Conservation (phyloP, 1,284 basidiomycete genomes). For the Somion occarium region DNA sequence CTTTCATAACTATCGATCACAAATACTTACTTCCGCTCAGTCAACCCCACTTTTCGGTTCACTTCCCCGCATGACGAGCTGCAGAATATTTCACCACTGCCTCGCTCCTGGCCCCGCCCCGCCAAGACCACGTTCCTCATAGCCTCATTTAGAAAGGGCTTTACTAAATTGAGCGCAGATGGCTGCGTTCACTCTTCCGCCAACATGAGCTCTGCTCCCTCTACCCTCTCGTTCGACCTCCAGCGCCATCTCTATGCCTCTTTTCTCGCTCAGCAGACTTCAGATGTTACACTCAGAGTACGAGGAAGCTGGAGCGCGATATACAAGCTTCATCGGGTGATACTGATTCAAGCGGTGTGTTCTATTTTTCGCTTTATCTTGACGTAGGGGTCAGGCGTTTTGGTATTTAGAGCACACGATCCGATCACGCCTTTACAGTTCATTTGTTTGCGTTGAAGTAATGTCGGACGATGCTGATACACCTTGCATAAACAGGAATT, state of each 20-base stretch:
- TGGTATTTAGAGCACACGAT: too few species aligned
- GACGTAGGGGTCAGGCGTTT: too few species aligned
- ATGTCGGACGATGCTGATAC: too few species aligned
- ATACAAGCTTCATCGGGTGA: slow-evolving; percentile 77
- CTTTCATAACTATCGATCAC: too few species aligned
- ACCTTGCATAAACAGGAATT: too few species aligned
- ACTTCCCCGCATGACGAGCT: too few species aligned
- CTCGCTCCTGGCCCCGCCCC: not conserved
- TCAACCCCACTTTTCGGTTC: too few species aligned
- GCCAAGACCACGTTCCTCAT: not conserved
- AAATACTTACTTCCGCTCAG: too few species aligned
- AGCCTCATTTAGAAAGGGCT: not conserved
- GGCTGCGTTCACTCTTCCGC: not conserved
- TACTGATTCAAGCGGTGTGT: slow-evolving; percentile 80
- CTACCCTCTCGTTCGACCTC: slow-evolving; percentile 27
- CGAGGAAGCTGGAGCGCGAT: slow-evolving; percentile 69
- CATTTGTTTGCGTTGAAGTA: too few species aligned
- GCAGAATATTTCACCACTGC: too few species aligned
- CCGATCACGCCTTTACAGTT: too few species aligned
- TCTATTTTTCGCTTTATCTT: not conserved
- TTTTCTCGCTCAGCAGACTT: slow-evolving; percentile 66
- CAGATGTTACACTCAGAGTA: slow-evolving; percentile 73
- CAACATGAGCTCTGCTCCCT: not conserved
- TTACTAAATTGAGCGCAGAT: not conserved
- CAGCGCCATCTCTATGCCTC: slow-evolving; percentile 73